Base-by-base conservation (phyloP, 805 yeast genomes). In the Pichia pseudocactophila region DNA sequence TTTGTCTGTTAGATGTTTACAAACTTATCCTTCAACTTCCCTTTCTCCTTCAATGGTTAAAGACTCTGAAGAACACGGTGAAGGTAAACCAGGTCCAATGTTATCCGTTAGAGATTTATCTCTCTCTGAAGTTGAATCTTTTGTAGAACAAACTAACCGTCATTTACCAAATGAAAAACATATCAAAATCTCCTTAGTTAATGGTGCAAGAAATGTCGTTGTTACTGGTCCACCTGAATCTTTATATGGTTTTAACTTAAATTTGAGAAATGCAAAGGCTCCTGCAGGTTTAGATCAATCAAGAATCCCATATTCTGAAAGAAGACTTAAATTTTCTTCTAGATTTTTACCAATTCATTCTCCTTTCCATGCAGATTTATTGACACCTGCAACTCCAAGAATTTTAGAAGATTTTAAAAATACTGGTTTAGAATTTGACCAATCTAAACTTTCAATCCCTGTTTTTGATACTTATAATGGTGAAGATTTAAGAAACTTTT, bases 161-260 rank as follows among this genome's bases (percentile, higher is more conserved):
- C 97, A 89, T 68, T 76, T 92, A 68, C 97, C 98, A 53, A 68
- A 71, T 41, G 96, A 86, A 56, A 87, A 86, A 66, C 96, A 87
- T 59, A 82, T 92, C 57, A 85, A 81, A 47, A 80, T 92, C 50
- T 88, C 97, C 34, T 76, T 92, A 62, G 74, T 89, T 54, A 92
- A 92, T 61, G 98, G 98, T 63, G 96, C 96, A 37, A 78, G 96
- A 69, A 86, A 88, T 65, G 74, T 88, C 68, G 98, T 92, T 44
- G 88, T 90, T 37, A 78, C 95, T 18, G 99, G 99, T 63, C 98
- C 97, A 38, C 97, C 99, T 44, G 96, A 89, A 73, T 88, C 97
- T 3, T 71, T 92, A 48, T 92, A 90, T 57, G 99, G 99, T 72
- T 76, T 92, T 57, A 89, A 89, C 67, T 74, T 92, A 58, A 76